Conservation (phyloP, 2,329 filamentous ascomycete species). For the Calonectria pauciramosa region DNA sequence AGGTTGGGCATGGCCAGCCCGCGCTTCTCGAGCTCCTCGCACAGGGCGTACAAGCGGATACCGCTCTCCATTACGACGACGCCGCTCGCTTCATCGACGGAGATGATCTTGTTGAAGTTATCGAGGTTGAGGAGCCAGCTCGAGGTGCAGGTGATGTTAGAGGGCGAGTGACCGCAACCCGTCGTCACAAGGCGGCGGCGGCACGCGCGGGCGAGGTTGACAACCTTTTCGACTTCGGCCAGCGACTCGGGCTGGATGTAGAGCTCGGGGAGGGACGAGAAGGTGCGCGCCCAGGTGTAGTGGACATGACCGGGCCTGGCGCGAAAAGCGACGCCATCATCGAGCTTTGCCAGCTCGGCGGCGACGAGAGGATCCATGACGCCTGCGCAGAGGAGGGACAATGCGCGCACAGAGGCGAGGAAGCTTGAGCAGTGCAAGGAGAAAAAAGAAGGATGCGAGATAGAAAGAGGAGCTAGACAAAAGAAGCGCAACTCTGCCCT, state of each 20-base stretch:
- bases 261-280: conserved; percentile 89
- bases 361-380: conserved; percentile 55
- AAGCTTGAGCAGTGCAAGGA: background rate
- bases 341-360: conserved; percentile 49
- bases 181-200: conserved; percentile 86
- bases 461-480: conserved; percentile 1
- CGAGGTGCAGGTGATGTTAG: conserved; percentile 90
- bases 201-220: conserved; percentile 84
- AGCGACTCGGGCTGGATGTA: conserved; percentile 88
- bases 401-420: background rate
- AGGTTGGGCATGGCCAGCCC: conserved; percentile 92
- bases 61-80: conserved; percentile 87
- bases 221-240: conserved; percentile 84
- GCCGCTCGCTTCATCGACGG: conserved; percentile 75
- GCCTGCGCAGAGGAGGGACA: conserved; percentile 20
- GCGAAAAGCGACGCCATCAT: conserved; percentile 77
- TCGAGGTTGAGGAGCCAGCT: conserved; percentile 97
- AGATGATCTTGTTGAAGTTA: conserved; percentile 79
- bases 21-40: conserved; percentile 78
- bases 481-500: conserved; percentile 5
- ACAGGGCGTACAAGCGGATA: conserved; percentile 83
- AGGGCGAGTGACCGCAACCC: conserved; percentile 94
- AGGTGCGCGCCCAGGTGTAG: conserved; percentile 95
- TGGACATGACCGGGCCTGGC: conserved; percentile 81
- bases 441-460: background rate